Conservation (phyloP, 805 yeast species). For the Ogataea nonfermentans region DNA sequence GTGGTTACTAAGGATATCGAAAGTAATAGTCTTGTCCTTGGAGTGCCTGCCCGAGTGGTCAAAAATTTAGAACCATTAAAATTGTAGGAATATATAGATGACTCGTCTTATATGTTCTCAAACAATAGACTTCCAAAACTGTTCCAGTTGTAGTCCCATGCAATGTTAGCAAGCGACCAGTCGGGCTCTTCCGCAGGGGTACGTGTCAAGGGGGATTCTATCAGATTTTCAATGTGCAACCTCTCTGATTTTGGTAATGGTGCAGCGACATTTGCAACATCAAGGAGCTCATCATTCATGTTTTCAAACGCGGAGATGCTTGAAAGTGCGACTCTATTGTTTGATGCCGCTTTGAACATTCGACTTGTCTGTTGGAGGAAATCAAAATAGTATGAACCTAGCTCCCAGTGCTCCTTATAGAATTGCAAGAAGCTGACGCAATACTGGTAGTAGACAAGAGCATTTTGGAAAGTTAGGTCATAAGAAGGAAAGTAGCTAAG, state of each 20-base stretch:
- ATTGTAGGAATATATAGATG: too few relatives aligned
- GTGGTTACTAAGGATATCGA: constrained; percentile 62
- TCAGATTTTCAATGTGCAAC: constrained; percentile 10
- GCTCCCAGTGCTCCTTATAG: constrained; percentile 18
- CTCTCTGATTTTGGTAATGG: constrained; percentile 16
- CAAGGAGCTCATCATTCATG: constrained; percentile 20
- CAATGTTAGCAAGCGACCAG: constrained; percentile 7
- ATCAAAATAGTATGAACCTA: constrained; percentile 16
- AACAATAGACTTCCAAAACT: constrained; percentile 4
- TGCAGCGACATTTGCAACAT: constrained; percentile 20
- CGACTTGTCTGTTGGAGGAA: constrained; percentile 13
- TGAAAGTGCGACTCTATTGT: constrained; percentile 10
- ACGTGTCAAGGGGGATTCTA: constrained; percentile 6
- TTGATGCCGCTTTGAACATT: constrained; percentile 17
- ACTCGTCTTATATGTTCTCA: background rate
- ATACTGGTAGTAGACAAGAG: constrained; percentile 10
- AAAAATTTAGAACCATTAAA: constrained; percentile 1
- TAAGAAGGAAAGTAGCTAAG: constrained; percentile 16
- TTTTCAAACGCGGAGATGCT: constrained; percentile 18
- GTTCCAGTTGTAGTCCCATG: constrained; percentile 13
- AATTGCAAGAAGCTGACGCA: constrained; percentile 11
- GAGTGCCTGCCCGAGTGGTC: constrained; percentile 44
- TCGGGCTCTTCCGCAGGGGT: constrained; percentile 4
- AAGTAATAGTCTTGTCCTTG: constrained; percentile 54
- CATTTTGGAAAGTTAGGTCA: constrained; percentile 14